These are phyloP conservation scores for Starmera dryadoides DNA, from an alignment of 805 yeast species.

Conservation along the genomic window DNA sequence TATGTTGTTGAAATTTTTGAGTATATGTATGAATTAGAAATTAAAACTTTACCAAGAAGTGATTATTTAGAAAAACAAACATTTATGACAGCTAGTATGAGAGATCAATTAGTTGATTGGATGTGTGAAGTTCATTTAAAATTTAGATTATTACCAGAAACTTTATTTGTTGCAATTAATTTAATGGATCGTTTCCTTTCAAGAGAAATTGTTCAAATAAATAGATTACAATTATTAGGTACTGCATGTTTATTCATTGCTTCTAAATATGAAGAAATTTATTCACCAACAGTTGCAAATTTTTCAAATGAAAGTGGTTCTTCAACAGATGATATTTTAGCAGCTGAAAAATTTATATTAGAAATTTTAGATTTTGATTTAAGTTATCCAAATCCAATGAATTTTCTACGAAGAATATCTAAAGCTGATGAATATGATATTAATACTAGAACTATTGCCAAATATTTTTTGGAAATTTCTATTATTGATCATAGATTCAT, in stretches of 20 bases:
- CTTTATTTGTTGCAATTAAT: conserved; percentile 76
- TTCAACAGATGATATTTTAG: conserved; percentile 74
- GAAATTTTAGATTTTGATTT: conserved; percentile 70
- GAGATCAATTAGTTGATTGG: conserved; percentile 92
- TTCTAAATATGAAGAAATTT: conserved; percentile 90
- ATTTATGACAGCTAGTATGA: conserved; percentile 42
- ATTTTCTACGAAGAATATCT: conserved; percentile 82
- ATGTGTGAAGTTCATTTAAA: conserved; percentile 81
- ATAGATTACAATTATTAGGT: conserved; percentile 77
- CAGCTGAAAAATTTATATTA: conserved; percentile 77
- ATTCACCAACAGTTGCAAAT: conserved; percentile 78
- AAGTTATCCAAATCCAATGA: conserved; percentile 89
- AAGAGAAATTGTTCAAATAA: conserved; percentile 68
- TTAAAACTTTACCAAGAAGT: conserved; percentile 55
- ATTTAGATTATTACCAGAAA: conserved; percentile 81
- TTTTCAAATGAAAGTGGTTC: conserved; percentile 82
- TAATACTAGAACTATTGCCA: conserved; percentile 84
- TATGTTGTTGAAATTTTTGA: conserved; percentile 83
- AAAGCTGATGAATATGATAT: conserved; percentile 93
- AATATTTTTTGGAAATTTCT: conserved; percentile 76
- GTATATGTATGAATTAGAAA: conserved; percentile 67
- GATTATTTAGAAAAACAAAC: conserved; percentile 32
- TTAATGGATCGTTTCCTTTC: conserved; percentile 84
- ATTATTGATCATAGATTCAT: conserved; percentile 74
- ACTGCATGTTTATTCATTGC: conserved; percentile 84